These are phyloP conservation scores for Apiospora koreana DNA, from an alignment of 2,329 filamentous ascomycete genomes.

Conservation along the genomic window DNA sequence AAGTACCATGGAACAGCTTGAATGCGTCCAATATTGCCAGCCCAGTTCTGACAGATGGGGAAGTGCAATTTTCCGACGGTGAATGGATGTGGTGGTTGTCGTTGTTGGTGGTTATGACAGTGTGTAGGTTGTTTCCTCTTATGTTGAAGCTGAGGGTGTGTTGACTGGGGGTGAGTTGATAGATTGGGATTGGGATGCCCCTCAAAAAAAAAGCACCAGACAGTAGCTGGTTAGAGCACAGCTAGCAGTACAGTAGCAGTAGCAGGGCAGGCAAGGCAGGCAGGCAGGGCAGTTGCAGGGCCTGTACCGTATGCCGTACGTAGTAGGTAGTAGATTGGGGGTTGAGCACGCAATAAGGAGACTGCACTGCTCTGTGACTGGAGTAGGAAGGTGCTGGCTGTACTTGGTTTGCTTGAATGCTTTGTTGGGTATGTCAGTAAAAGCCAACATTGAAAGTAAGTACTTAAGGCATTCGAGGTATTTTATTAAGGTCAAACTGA, in stretches of 20 bases:
- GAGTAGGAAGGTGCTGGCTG: conserved; percentile 8
- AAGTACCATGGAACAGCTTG: conserved; percentile 5
- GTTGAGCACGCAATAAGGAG: conserved; percentile 3
- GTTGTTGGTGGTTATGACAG: not conserved
- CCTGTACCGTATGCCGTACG: not conserved
- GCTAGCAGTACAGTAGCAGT: no score
- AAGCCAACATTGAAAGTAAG: no score
- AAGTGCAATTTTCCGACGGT: not conserved
- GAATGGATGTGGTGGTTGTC: not conserved
- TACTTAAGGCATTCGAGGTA: conserved; percentile 1
- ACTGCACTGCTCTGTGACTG: not conserved
- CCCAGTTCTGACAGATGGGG: not conserved
- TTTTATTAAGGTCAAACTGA: not conserved
- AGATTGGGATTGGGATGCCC: not conserved
- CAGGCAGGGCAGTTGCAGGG: not conserved
- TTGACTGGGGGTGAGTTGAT: conserved; percentile 1
- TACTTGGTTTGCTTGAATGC: not conserved
- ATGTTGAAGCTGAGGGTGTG: not conserved
- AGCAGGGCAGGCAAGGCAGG: not conserved
- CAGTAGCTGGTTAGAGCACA: not conserved
- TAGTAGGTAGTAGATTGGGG: not conserved
- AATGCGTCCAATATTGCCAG: not conserved
- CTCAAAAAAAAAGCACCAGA: conserved; percentile 1
- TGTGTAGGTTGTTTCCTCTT: conserved; percentile 6
- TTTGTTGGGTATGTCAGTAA: conserved; percentile 7